These are phyloP conservation scores for Coix lacrymajobi DNA, from an alignment of 176 grass and related monocot genomes.

Conservation along the genomic window DNA sequence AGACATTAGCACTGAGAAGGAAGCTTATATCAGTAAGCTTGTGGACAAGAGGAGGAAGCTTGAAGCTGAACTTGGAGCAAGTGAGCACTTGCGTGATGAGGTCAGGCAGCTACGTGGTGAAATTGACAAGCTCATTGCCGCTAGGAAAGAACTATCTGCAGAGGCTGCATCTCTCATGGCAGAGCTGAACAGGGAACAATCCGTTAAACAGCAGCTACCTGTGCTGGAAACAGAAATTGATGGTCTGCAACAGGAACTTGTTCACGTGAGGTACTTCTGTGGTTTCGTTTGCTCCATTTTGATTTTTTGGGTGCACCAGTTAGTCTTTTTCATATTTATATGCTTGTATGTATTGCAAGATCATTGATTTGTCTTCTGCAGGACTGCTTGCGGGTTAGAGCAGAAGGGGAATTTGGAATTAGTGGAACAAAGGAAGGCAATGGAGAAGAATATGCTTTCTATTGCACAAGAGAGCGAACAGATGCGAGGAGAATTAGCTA, in stretches of 20 bases:
- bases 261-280: slow-evolving; percentile 35
- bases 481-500: slow-evolving; percentile 50
- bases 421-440: slow-evolving; percentile 74
- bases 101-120: slow-evolving; percentile 48
- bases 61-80: slow-evolving; percentile 60
- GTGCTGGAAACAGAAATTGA: slow-evolving; percentile 46
- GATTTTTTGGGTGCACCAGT: not conserved
- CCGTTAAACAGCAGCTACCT: slow-evolving; percentile 46
- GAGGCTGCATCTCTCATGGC: slow-evolving; percentile 48
- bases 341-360: slow-evolving; percentile 1
- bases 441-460: slow-evolving; percentile 72
- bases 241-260: slow-evolving; percentile 51
- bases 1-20: slow-evolving; percentile 52
- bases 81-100: slow-evolving; percentile 60
- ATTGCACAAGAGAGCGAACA: slow-evolving; percentile 68
- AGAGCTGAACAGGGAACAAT: slow-evolving; percentile 45
- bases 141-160: slow-evolving; percentile 53
- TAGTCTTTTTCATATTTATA: not conserved
- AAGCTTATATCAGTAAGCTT: slow-evolving; percentile 48
- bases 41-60: slow-evolving; percentile 68
- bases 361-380: slow-evolving; percentile 24
- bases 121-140: slow-evolving; percentile 39
- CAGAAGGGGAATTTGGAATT: slow-evolving; percentile 60
- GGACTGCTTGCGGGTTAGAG: slow-evolving; percentile 50
- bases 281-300: slow-evolving; percentile 17